A percentile compares a stretch with the other conserved stretches of the same genome.
Conservation (phyloP, 441 rosid species). For the Kokia cookei region DNA sequence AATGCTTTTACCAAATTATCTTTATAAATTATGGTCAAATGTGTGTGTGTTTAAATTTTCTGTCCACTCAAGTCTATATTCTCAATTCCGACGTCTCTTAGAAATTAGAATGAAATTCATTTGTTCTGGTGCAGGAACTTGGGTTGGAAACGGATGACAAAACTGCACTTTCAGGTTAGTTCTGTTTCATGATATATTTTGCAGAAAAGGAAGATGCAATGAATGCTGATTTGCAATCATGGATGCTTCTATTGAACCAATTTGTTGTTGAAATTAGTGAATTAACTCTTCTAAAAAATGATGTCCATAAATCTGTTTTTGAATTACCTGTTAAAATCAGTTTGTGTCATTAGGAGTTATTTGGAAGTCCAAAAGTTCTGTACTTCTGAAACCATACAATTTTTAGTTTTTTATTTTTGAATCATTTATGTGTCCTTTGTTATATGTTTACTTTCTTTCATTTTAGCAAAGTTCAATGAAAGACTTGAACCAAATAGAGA, state of each 20-base stretch:
- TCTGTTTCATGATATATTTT: conserved; percentile 9
- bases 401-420: neutral
- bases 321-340: neutral
- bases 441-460: conserved; percentile 10
- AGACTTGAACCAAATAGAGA: conserved; percentile 74
- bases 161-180: conserved; percentile 76
- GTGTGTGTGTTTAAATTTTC: neutral
- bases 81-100: neutral
- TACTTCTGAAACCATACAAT: neutral
- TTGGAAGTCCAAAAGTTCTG: neutral
- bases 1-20: neutral
- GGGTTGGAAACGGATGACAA: conserved; percentile 87
- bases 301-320: neutral
- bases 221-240: neutral
- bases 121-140: conserved; percentile 56
- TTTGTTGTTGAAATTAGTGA: neutral
- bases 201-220: neutral
- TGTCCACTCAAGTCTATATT: neutral
- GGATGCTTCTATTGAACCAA: neutral
- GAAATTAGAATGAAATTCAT: conserved; percentile 10
- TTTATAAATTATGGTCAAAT: neutral
- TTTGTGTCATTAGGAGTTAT: neutral
- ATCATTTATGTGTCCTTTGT: conserved; percentile 1
- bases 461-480: conserved; percentile 81
- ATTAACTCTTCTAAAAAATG: neutral